phyloP scores from a whole-genome alignment of 2,329 filamentous ascomycete species.

The Cladosporium colombiae region DNA sequence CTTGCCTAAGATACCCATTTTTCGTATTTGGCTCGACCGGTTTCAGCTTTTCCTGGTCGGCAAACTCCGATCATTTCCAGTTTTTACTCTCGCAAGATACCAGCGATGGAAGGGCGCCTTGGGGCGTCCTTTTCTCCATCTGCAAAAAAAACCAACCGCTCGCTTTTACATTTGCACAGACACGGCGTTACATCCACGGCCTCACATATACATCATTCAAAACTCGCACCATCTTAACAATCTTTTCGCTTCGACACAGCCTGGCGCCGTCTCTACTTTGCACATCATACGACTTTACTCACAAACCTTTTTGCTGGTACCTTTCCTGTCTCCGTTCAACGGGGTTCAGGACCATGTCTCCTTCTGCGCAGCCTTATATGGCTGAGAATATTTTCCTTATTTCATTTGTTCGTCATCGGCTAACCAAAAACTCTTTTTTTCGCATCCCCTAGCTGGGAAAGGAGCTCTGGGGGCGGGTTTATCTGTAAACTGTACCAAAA shows the following conservation, averaged over 20 bases:
- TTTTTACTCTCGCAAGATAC: slow-evolving; percentile 8
- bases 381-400: neutral
- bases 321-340: neutral
- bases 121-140: slow-evolving; percentile 1
- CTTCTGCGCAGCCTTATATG: neutral
- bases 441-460: neutral
- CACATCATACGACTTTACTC: slow-evolving; percentile 13
- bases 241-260: slow-evolving; percentile 18
- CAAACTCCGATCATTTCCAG: slow-evolving; percentile 5
- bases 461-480: neutral
- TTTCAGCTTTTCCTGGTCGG: slow-evolving; percentile 6
- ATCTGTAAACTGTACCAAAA: neutral
- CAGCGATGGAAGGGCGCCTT: neutral
- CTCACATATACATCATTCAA: slow-evolving; percentile 6
- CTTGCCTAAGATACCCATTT: slow-evolving; percentile 14
- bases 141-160: neutral
- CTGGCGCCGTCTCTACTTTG: slow-evolving; percentile 17
- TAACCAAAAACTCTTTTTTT: neutral
- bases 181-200: slow-evolving; percentile 11
- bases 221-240: neutral
- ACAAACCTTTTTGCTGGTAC: neutral
- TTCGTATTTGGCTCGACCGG: slow-evolving; percentile 14
- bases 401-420: neutral
- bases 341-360: neutral
- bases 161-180: slow-evolving; percentile 8